phyloP scores from a whole-genome alignment of 129 eudicot genomes.

The Sambucus nigra region DNA sequence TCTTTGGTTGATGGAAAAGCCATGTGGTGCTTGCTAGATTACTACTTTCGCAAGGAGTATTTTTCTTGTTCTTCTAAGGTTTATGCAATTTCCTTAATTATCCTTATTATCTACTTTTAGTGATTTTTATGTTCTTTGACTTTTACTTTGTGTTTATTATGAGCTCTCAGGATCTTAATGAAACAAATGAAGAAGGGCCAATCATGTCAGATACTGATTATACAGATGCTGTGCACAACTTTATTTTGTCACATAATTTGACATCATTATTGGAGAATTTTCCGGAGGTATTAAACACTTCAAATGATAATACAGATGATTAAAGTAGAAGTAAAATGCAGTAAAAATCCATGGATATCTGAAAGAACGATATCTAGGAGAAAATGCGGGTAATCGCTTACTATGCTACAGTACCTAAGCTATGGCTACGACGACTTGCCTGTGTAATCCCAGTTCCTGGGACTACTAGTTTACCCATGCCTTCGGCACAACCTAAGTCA shows the following conservation, averaged over 20 bases:
- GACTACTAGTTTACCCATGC: too few species aligned
- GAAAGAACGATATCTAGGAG: too few species aligned
- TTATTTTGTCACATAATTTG: slow-evolving; percentile 75
- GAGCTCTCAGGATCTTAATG: slow-evolving; percentile 33
- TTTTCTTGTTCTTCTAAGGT: slow-evolving; percentile 40
- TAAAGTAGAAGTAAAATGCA: background rate
- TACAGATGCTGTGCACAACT: slow-evolving; percentile 94
- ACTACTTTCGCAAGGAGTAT: slow-evolving; percentile 63
- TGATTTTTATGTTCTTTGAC: background rate
- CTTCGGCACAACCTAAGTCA: too few species aligned
- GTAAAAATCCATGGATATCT: too few species aligned
- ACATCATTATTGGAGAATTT: slow-evolving; percentile 78
- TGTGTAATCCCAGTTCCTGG: too few species aligned
- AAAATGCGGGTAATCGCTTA: too few species aligned
- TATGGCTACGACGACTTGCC: too few species aligned
- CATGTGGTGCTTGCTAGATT: slow-evolving; percentile 98
- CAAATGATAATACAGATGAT: background rate
- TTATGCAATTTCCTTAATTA: slow-evolving; percentile 4
- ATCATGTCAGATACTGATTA: slow-evolving; percentile 68
- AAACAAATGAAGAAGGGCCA: slow-evolving; percentile 35
- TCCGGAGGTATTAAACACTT: slow-evolving; percentile 61
- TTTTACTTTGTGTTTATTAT: slow-evolving; percentile 1
- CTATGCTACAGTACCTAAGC: too few species aligned
- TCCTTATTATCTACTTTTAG: slow-evolving; percentile 1
- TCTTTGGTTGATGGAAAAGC: slow-evolving; percentile 88